phyloP scores from a whole-genome alignment of 2,329 filamentous ascomycete genomes.

The Colletotrichum spaethianum region DNA sequence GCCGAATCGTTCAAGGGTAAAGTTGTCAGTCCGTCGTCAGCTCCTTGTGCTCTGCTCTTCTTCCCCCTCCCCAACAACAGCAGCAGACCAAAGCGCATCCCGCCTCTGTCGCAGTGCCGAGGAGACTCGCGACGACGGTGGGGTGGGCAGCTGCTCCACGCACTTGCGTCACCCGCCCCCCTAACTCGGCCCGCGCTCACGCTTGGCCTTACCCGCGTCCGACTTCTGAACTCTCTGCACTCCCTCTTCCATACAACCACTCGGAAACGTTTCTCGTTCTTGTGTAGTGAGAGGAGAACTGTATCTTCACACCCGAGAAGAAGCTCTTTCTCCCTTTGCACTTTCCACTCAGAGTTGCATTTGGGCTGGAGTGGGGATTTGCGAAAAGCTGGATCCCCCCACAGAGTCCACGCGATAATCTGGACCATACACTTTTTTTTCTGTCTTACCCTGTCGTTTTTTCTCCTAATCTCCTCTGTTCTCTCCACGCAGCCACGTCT shows the following conservation, averaged over 20 bases:
- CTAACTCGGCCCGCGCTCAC: slow-evolving; percentile 36
- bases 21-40: background rate
- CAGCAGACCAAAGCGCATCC: slow-evolving; percentile 19
- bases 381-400: background rate
- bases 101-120: background rate
- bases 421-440: background rate
- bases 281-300: background rate
- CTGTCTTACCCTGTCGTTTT: background rate
- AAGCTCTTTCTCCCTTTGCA: background rate
- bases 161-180: slow-evolving; percentile 40
- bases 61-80: background rate
- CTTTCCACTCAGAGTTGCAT: background rate
- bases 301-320: background rate
- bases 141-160: slow-evolving; percentile 30
- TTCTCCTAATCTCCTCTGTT: background rate
- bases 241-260: background rate
- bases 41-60: background rate
- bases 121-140: slow-evolving; percentile 10
- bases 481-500: slow-evolving; percentile 5
- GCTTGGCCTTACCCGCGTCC: slow-evolving; percentile 36
- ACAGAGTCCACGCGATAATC: background rate
- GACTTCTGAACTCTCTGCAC: background rate
- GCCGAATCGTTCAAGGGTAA: slow-evolving; percentile 8
- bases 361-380: background rate
- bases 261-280: background rate